These are phyloP conservation scores for Sporothrix protearum DNA, from an alignment of 2,329 filamentous ascomycete species.

Conservation along the genomic window DNA sequence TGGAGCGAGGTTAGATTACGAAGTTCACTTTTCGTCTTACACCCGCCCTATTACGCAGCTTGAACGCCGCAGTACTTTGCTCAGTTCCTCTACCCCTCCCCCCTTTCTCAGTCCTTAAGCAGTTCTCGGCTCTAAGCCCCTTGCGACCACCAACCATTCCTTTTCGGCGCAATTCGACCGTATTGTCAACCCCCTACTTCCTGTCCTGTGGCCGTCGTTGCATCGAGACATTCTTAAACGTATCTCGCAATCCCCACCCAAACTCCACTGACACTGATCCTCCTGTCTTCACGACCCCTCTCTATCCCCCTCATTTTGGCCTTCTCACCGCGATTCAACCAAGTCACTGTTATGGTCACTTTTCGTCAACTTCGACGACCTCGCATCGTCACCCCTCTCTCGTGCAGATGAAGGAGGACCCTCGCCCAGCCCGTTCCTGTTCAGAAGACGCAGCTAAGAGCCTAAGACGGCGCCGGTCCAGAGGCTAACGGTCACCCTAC, in stretches of 20 bases:
- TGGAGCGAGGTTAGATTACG: no score
- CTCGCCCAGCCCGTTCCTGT: conserved; percentile 22
- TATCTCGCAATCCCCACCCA: neutral
- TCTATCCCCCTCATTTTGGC: neutral
- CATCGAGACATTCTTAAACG: neutral
- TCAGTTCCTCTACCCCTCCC: neutral
- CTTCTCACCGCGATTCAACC: neutral
- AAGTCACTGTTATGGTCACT: neutral
- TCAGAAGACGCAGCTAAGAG: conserved; percentile 21
- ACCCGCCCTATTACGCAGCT: neutral
- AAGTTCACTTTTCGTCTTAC: neutral
- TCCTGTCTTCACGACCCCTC: neutral
- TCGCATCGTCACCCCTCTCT: neutral
- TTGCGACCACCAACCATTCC: neutral
- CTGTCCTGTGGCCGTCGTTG: neutral
- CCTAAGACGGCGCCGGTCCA: conserved; percentile 17
- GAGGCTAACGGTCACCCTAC: conserved; percentile 22
- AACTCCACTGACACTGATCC: conserved; percentile 5
- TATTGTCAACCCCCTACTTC: neutral
- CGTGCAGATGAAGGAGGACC: conserved; percentile 14
- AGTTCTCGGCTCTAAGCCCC: neutral
- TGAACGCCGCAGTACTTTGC: neutral
- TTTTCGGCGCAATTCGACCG: neutral
- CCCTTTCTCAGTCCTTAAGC: neutral
- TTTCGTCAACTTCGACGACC: neutral